Percentiles rank a stretch among this genome's conserved stretches.
Evolutionary conservation across 2,329 filamentous ascomycete species (phyloP).

Genomic region (Fusarium goolgardi): DNA sequence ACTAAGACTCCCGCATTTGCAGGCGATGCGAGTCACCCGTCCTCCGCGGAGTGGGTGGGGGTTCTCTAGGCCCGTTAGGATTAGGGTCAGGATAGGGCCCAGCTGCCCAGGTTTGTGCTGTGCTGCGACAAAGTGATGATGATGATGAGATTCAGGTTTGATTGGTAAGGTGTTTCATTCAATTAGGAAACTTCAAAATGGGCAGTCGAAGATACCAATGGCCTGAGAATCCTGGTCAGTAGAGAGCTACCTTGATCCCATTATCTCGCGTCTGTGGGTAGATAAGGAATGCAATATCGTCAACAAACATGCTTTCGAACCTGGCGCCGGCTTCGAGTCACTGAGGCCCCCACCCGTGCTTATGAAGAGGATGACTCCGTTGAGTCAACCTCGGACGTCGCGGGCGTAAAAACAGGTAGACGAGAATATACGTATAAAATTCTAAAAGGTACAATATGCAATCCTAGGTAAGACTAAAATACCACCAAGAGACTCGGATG

Average conservation of each 20-base stretch:
- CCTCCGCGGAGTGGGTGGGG: constrained; percentile 24
- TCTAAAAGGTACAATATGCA: constrained; percentile 29
- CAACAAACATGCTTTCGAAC: background rate
- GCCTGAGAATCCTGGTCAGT: background rate
- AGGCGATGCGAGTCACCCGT: constrained; percentile 65
- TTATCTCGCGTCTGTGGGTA: constrained; percentile 5
- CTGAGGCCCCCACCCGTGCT: constrained; percentile 31
- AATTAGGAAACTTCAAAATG: background rate
- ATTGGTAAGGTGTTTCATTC: background rate
- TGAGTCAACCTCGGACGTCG: constrained; percentile 24
- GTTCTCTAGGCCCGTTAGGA: background rate
- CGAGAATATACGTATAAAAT: constrained; percentile 31
- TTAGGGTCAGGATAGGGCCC: constrained; percentile 12
- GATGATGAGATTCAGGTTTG: background rate
- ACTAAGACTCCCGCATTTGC: constrained; percentile 22
- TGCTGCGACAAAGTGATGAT: constrained; percentile 6
- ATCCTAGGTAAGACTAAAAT: constrained; percentile 30
- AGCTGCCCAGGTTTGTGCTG: constrained; percentile 3
- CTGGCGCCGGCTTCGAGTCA: constrained; percentile 32
- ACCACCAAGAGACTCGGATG: constrained; percentile 20
- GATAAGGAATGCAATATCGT: constrained; percentile 16
- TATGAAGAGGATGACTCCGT: constrained; percentile 4
- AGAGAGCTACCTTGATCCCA: background rate
- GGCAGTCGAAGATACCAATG: background rate
- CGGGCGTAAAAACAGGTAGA: background rate